Base-by-base conservation (phyloP, 441 rosid species). In the Capsella rubella region DNA sequence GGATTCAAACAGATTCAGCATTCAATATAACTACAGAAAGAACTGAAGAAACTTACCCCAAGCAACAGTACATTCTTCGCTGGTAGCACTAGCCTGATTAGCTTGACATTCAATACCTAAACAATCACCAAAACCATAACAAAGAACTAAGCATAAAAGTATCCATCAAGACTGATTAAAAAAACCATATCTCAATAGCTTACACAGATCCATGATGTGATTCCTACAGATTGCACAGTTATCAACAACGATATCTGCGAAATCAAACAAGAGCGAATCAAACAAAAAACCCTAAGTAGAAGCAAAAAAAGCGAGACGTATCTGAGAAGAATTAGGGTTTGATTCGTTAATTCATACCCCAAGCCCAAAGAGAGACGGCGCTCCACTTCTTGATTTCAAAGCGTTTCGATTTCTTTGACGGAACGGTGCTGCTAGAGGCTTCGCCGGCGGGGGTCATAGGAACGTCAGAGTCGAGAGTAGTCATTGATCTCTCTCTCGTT, bases 331-430 rank as follows among this genome's bases (percentile, higher is more conserved):
- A 6, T 42, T 39, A 76, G 52, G 63, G 58, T 15, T 72, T 67
- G 51, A 21, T 72, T 10, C 58, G 7, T 32, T 32, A 8, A 32
- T 32, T 21, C 25, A n/a, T 16, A 67, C 97, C 98, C 97, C 93
- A 93, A 11, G 97, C 96, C 95, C 97, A 93, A 29, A 93, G 97
- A 7, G 97, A 71, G 42, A 91, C 95, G 34, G 98, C 96, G 55
- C 84, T 91, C 98, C 98, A 91, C 83, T 91, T 93, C 40, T 89
- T 93, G 53, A 93, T 88, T 69, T 91, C 98, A 70, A 93, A 89
- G 1, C 89, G 84, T 75, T 93, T 91, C 6, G 87, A 85, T 74
- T 88, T 91, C 86, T 87, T 88, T 0, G 88, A 80, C 18, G 88
- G 57, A 3, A 76, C 83, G 14, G 74, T 56, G 73, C 80, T 78